Percentiles rank a stretch among this genome's conserved stretches.
phyloP scores from a whole-genome alignment of 495 filamentous ascomycete genomes.

The Talaromyces adpressus region DNA sequence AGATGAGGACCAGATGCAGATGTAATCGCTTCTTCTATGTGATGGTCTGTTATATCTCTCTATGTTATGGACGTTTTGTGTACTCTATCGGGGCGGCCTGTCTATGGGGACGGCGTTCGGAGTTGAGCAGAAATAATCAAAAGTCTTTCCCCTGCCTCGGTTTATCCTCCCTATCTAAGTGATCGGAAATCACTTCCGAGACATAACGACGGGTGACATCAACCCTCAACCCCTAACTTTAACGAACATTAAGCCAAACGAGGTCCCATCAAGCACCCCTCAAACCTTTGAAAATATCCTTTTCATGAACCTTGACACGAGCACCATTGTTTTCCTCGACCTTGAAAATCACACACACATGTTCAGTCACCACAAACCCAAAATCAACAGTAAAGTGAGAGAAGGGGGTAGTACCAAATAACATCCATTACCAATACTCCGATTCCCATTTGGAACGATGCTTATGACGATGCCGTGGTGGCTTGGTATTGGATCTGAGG shows the following conservation, averaged over 20 bases:
- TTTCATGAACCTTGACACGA: slow-evolving; percentile 2
- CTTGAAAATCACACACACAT: not conserved
- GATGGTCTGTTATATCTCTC: not conserved
- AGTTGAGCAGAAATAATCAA: slow-evolving; percentile 1
- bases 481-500: not conserved
- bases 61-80: not conserved
- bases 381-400: not conserved
- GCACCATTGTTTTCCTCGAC: not conserved
- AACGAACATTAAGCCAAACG: not conserved
- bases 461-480: slow-evolving; percentile 2
- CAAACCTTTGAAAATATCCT: slow-evolving; percentile 6
- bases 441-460: not conserved
- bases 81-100: not conserved
- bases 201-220: not conserved
- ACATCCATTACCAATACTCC: not conserved
- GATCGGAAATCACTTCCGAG: not conserved
- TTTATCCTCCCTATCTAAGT: not conserved
- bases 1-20: slow-evolving; percentile 28
- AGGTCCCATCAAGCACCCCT: not conserved
- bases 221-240: not conserved
- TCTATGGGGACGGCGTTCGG: not conserved
- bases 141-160: not conserved
- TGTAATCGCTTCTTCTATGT: not conserved
- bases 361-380: not conserved
- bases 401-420: not conserved